A percentile compares a stretch with the other conserved stretches of the same genome.
phyloP scores from a whole-genome alignment of 73 alveolate species.

The Symbiodinium pilosum region DNA sequence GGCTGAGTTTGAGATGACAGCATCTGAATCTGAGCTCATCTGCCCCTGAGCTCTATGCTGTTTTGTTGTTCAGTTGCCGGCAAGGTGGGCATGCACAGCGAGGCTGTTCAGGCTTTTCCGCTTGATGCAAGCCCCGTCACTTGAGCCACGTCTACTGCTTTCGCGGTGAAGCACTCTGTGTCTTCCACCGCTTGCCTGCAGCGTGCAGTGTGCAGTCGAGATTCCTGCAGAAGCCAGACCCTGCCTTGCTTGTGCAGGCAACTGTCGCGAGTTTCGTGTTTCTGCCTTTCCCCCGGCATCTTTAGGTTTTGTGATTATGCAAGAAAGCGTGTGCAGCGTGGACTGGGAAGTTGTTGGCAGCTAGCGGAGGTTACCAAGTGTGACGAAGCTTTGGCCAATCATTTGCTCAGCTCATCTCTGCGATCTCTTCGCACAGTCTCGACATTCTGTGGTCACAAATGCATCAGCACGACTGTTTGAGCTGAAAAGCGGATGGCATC shows the following conservation, averaged over 20 bases:
- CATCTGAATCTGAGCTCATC: neutral
- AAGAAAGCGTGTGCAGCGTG: too few species aligned
- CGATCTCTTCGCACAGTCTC: too few species aligned
- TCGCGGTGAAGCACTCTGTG: neutral
- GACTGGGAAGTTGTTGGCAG: too few species aligned
- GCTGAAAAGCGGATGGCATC: too few species aligned
- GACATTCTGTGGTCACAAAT: too few species aligned
- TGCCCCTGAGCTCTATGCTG: neutral
- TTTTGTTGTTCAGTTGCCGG: too few species aligned
- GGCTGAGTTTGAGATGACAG: neutral
- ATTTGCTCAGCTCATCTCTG: too few species aligned
- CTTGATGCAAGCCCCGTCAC: neutral
- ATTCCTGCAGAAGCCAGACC: neutral
- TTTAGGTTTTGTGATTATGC: too few species aligned
- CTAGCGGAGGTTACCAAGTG: neutral
- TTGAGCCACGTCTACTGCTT: neutral
- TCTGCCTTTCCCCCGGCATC: slow-evolving; percentile 18
- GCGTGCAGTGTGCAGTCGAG: too few species aligned
- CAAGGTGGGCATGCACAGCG: slow-evolving; percentile 91
- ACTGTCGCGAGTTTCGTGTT: slow-evolving; percentile 91
- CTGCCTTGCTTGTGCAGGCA: neutral
- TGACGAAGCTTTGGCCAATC: too few species aligned
- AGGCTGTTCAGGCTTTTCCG: slow-evolving; percentile 49
- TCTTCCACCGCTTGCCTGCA: too few species aligned
- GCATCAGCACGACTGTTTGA: too few species aligned